These are phyloP conservation scores for Arxiozyma slooffiae DNA, from an alignment of 1,139 yeast species.

Conservation along the genomic window DNA sequence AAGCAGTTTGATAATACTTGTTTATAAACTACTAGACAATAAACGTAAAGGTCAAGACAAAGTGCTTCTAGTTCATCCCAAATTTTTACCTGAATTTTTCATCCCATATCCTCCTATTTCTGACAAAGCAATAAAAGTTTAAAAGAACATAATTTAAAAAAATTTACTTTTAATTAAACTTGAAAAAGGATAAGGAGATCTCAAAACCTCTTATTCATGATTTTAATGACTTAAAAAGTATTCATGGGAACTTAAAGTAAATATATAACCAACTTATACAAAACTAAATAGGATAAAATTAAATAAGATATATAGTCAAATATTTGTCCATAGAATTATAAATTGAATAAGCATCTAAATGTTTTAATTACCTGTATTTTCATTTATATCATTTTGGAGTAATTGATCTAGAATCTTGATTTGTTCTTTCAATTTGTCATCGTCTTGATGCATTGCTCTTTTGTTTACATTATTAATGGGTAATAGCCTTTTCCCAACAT, in stretches of 20 bases:
- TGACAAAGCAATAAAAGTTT: too few relatives aligned
- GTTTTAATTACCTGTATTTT: neutral
- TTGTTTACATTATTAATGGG: conserved; percentile 27
- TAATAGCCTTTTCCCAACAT: conserved; percentile 24
- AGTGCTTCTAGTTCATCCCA: too few relatives aligned
- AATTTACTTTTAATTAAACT: too few relatives aligned
- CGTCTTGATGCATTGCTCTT: conserved; percentile 29
- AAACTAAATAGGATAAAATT: neutral
- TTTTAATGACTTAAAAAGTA: neutral
- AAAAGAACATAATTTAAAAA: too few relatives aligned
- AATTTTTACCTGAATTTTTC: too few relatives aligned
- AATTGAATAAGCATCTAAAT: neutral
- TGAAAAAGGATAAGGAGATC: too few relatives aligned
- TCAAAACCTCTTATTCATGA: too few relatives aligned
- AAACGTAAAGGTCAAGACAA: too few relatives aligned
- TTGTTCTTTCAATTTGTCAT: conserved; percentile 27
- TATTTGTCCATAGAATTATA: neutral
- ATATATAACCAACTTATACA: neutral
- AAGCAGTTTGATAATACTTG: too few relatives aligned
- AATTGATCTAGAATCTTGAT: conserved; percentile 7
- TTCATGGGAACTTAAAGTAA: too few relatives aligned
- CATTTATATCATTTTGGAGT: neutral
- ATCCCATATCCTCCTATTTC: too few relatives aligned
- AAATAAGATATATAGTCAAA: neutral
- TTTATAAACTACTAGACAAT: too few relatives aligned